phyloP scores from a whole-genome alignment of 2,329 filamentous ascomycete genomes.

The Sclerotinia trifoliorum region DNA sequence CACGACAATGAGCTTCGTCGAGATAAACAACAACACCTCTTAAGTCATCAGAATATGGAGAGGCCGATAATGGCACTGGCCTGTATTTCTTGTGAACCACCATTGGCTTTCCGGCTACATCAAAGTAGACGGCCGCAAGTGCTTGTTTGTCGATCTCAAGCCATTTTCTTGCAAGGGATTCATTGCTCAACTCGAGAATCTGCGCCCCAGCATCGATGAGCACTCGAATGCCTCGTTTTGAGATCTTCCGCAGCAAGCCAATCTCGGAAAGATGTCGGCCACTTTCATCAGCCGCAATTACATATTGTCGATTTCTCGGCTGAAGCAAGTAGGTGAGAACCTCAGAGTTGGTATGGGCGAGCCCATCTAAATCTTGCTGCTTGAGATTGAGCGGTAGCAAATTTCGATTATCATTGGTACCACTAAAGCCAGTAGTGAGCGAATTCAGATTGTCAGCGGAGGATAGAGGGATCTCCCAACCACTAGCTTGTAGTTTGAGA shows the following conservation, averaged over 20 bases:
- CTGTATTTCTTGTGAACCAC: slow-evolving; percentile 28
- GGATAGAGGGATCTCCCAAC: slow-evolving; percentile 63
- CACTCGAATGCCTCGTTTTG: slow-evolving; percentile 46
- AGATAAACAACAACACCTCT: slow-evolving; percentile 32
- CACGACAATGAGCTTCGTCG: slow-evolving; percentile 36
- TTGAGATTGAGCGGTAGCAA: slow-evolving; percentile 61
- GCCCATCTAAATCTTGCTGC: slow-evolving; percentile 57
- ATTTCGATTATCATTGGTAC: slow-evolving; percentile 64
- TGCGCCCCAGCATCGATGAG: slow-evolving; percentile 65
- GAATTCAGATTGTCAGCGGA: slow-evolving; percentile 45
- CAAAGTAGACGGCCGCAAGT: slow-evolving; percentile 28
- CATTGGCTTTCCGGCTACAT: slow-evolving; percentile 25
- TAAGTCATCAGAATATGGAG: slow-evolving; percentile 32
- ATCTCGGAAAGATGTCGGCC: slow-evolving; percentile 47
- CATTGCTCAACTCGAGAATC: slow-evolving; percentile 59
- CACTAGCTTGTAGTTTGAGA: slow-evolving; percentile 61
- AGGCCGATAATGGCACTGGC: slow-evolving; percentile 29
- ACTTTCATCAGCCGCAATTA: slow-evolving; percentile 45
- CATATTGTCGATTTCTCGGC: slow-evolving; percentile 50
- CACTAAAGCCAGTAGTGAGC: slow-evolving; percentile 67
- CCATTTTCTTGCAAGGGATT: slow-evolving; percentile 29
- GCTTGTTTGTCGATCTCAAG: slow-evolving; percentile 27
- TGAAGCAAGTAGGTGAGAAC: slow-evolving; percentile 60
- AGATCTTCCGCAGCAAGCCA: slow-evolving; percentile 46
- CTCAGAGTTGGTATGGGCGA: slow-evolving; percentile 61